Evolutionary conservation across 257 asterid genomes (phyloP).

Genomic region (Craterostigma plantagineum): DNA sequence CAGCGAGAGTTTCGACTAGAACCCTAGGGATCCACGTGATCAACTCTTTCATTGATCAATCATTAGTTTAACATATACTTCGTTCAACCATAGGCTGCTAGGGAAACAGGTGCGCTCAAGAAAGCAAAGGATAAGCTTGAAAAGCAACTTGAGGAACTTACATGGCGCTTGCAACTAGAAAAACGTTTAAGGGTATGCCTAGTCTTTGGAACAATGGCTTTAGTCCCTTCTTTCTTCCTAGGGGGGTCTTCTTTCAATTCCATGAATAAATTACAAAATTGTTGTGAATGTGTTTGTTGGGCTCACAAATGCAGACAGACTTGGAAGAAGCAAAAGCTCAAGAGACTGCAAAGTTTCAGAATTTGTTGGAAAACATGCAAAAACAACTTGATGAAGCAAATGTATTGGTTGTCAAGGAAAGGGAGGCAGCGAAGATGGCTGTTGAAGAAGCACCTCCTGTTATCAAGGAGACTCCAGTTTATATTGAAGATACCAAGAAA

Average conservation of each 20-base stretch:
- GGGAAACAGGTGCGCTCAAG: slow-evolving; percentile 96
- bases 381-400: slow-evolving; percentile 67
- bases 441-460: slow-evolving; percentile 95
- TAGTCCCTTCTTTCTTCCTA: neutral
- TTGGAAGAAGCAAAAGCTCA: slow-evolving; percentile 81
- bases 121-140: slow-evolving; percentile 99
- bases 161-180: slow-evolving; percentile 94
- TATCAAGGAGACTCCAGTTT: slow-evolving; percentile 72
- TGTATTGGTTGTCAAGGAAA: slow-evolving; percentile 46
- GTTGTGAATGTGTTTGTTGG: slow-evolving; percentile 1
- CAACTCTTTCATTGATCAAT: no score
- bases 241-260: neutral
- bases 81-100: slow-evolving; percentile 59
- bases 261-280: neutral
- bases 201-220: no score
- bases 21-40: no score
- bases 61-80: slow-evolving; percentile 1
- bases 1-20: no score
- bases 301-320: slow-evolving; percentile 60
- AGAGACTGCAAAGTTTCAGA: slow-evolving; percentile 61
- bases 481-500: slow-evolving; percentile 75
- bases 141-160: slow-evolving; percentile 86
- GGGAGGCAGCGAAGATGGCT: slow-evolving; percentile 80
- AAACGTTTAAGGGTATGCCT: slow-evolving; percentile 75
- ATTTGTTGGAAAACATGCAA: slow-evolving; percentile 49